phyloP scores from a whole-genome alignment of 805 yeast genomes.

The Saturnispora dispora region DNA sequence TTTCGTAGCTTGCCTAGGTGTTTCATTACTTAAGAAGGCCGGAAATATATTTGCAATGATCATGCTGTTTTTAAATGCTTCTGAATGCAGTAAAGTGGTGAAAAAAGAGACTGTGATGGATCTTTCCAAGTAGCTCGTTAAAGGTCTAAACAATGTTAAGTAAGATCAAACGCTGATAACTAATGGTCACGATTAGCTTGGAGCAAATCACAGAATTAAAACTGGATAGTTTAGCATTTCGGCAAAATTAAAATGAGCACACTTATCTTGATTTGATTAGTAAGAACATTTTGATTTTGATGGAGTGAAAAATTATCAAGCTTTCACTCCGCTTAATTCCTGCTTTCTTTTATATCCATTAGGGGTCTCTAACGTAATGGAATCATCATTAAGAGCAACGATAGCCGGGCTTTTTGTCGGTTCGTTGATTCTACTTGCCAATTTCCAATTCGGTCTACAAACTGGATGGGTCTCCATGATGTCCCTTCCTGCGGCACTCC shows the following conservation, averaged over 20 bases:
- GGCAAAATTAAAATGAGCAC: not conserved
- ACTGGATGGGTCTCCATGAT: constrained; percentile 99
- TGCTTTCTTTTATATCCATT: not conserved
- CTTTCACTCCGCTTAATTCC: not conserved
- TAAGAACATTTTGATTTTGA: not conserved
- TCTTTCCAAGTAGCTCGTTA: no score
- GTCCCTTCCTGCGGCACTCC: constrained; percentile 88
- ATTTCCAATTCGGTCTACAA: constrained; percentile 93
- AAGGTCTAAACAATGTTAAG: no score
- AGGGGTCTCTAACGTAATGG: constrained; percentile 16
- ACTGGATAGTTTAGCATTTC: not conserved
- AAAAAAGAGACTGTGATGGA: no score
- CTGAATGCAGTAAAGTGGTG: no score
- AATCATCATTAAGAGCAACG: constrained; percentile 66
- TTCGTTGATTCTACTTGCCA: constrained; percentile 73
- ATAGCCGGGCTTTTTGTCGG: constrained; percentile 79
- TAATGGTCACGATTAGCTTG: no score
- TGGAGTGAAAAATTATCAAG: not conserved
- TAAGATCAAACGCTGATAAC: no score
- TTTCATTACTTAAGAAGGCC: no score
- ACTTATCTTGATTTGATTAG: not conserved
- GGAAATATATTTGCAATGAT: no score
- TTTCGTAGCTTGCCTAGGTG: no score
- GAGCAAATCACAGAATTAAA: no score
- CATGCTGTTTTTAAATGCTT: no score